Conservation (phyloP, 1,284 basidiomycete genomes). For the Pisolithus thermaeus region DNA sequence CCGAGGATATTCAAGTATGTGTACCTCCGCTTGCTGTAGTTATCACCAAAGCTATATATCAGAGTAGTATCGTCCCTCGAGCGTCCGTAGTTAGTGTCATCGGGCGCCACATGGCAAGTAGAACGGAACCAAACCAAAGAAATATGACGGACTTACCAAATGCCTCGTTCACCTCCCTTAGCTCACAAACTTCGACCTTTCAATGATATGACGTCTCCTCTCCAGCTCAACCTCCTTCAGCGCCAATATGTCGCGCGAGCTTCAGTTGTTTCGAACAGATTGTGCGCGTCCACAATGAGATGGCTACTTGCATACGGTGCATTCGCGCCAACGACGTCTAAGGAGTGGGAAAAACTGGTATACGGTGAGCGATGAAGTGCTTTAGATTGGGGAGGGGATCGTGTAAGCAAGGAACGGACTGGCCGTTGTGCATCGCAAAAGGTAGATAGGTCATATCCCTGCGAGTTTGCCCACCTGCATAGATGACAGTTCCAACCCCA, state of each 20-base stretch:
- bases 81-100: neutral
- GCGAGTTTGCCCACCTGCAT: slow-evolving; percentile 42
- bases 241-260: slow-evolving; percentile 33
- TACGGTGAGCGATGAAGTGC: neutral
- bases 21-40: slow-evolving; percentile 63
- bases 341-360: too few relatives aligned
- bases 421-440: slow-evolving; percentile 70
- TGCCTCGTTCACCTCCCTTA: slow-evolving; percentile 56
- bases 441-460: slow-evolving; percentile 55
- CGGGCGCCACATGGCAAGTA: too few relatives aligned
- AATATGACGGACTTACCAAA: slow-evolving; percentile 39
- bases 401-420: neutral
- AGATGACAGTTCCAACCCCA: slow-evolving; percentile 19
- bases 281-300: slow-evolving; percentile 36
- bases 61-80: neutral
- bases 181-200: slow-evolving; percentile 30
- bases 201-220: slow-evolving; percentile 37
- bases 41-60: slow-evolving; percentile 57
- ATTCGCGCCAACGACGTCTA: slow-evolving; percentile 33
- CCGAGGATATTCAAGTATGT: slow-evolving; percentile 57
- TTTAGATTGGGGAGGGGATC: neutral
- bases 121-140: neutral
- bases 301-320: slow-evolving; percentile 35
- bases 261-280: slow-evolving; percentile 38
- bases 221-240: slow-evolving; percentile 27